Conservation (phyloP, 768 basidiomycete genomes). For the Mycena albidolilacea region DNA sequence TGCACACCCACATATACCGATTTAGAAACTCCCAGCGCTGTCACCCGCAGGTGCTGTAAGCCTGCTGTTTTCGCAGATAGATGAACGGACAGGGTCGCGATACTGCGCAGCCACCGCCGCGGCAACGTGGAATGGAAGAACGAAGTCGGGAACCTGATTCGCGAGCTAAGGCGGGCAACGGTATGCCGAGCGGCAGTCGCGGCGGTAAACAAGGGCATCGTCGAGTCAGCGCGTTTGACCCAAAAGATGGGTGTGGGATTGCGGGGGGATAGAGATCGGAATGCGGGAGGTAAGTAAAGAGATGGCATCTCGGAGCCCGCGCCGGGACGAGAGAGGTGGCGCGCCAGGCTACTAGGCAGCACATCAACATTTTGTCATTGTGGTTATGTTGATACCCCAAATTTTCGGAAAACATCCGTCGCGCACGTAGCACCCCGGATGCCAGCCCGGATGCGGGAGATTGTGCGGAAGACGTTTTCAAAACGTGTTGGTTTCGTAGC, state of each 20-base stretch:
- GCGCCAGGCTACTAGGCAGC: not conserved
- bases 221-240: not conserved
- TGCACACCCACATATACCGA: conserved; percentile 6
- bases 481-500: not conserved
- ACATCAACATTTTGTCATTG: not conserved
- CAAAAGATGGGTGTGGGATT: not conserved
- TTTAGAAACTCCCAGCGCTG: not conserved
- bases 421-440: not conserved
- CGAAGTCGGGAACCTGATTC: not conserved
- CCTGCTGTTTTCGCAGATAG: not conserved
- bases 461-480: conserved; percentile 1
- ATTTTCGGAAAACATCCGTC: not conserved
- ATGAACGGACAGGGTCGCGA: not conserved
- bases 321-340: not conserved
- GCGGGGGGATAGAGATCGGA: not conserved
- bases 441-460: not conserved
- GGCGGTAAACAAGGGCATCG: not conserved
- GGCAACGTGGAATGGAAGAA: not conserved
- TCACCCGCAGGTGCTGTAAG: conserved; percentile 3
- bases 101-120: conserved; percentile 6
- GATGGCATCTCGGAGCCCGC: conserved; percentile 10
- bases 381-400: not conserved
- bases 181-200: conserved; percentile 6
- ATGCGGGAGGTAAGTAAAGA: not conserved
- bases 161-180: not conserved